phyloP scores from a whole-genome alignment of 1,139 yeast genomes.

The Nakaseomyces kungkrabaensis region DNA sequence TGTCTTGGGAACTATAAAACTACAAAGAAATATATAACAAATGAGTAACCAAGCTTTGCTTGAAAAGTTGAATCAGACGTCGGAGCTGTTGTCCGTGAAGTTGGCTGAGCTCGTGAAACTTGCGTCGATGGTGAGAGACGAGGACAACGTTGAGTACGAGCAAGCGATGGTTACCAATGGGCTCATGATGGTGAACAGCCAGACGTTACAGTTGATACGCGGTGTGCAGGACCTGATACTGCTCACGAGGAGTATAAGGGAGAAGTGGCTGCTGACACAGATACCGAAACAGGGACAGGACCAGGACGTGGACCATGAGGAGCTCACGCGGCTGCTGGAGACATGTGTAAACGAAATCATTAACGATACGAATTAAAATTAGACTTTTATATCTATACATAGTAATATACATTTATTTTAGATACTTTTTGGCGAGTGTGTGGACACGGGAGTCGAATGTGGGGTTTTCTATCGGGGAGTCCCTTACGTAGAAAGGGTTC shows the following conservation, averaged over 20 bases:
- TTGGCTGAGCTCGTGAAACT: constrained; percentile 23
- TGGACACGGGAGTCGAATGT: constrained; percentile 71
- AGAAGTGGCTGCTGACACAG: constrained; percentile 28
- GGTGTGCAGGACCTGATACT: constrained; percentile 28
- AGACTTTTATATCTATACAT: background rate
- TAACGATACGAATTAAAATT: background rate
- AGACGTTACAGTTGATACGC: constrained; percentile 26
- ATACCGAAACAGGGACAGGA: constrained; percentile 17
- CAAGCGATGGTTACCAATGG: constrained; percentile 24
- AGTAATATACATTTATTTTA: constrained; percentile 21
- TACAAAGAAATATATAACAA: background rate
- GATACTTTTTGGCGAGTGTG: constrained; percentile 63
- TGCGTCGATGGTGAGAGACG: constrained; percentile 18
- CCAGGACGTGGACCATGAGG: constrained; percentile 9
- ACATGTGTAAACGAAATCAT: constrained; percentile 15
- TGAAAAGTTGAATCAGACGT: constrained; percentile 26
- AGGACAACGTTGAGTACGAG: constrained; percentile 14
- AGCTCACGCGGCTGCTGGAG: constrained; percentile 13
- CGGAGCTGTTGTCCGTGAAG: constrained; percentile 23
- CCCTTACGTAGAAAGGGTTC: constrained; percentile 77
- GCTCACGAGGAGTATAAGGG: constrained; percentile 26
- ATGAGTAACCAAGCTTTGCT: constrained; percentile 27
- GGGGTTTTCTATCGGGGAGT: constrained; percentile 64
- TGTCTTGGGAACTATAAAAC: no score
- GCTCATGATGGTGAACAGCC: constrained; percentile 24